Base-by-base conservation (phyloP, 208 protist genomes). In the Trypanosoma rangeli region DNA sequence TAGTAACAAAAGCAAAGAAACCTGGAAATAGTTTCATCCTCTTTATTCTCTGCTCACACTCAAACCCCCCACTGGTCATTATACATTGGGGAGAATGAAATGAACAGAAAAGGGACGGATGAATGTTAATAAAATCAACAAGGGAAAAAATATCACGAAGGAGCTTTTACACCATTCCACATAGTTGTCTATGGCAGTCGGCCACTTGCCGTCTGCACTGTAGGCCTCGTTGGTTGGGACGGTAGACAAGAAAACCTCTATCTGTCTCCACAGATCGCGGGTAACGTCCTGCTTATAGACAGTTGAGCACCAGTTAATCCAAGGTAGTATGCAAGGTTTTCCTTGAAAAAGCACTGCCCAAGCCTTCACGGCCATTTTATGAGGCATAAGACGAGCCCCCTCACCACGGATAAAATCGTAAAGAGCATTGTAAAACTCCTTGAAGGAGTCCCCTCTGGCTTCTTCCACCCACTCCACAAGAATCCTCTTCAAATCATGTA, bases 351-450 rank as follows among this genome's bases (percentile, higher is more conserved):
- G 75, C 5, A 93, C 69, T 16, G 76, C 56, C 92, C 92, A 97
- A 39, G 79, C 84, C 0, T 57, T 68, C 3, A 81, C 68, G 0
- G 92, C 90, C 24, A 33, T 83, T 42, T 61, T 58, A 39, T 58
- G 48, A 46, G 78, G 60, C 85, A 94, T 86, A 50, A 84, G 61
- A 28, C 88, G 86, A 49, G 84, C 79, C 12, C 82, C 73, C 59
- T 97, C 92, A 22, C 90, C 90, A 31, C 92, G 80, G 49, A 95
- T 72, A 59, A 86, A 95, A 73, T 97, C 92, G 71, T 95, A 97
- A 15, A 94, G 33, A 52, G 87, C 89, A 63, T 85, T 85, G 69
- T 94, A 95, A 76, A 94, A 92, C 13, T 89, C 78, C 12, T 64
- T 62, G 54, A 94, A 97, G 20, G 31, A 12, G 26, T 33, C 8